These are phyloP conservation scores for Melocanna baccifera DNA, from an alignment of 176 grass and related monocot species.

Conservation along the genomic window DNA sequence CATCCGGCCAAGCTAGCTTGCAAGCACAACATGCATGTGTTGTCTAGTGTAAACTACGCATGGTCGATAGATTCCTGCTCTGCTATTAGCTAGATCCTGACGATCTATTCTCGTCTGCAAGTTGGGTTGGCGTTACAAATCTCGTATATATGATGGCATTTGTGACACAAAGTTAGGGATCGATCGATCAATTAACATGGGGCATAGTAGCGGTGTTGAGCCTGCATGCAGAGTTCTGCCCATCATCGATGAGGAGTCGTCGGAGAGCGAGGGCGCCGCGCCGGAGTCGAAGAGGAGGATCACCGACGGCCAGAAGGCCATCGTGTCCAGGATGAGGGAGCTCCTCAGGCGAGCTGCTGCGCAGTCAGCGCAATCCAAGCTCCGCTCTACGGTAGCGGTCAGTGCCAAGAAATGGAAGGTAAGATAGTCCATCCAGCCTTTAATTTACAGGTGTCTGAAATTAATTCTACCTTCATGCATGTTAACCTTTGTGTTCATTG, in stretches of 20 bases:
- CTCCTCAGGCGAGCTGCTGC: background rate
- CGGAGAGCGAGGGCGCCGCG: background rate
- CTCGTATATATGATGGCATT: background rate
- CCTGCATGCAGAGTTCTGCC: background rate
- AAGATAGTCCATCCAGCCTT: background rate
- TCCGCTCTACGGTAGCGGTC: background rate
- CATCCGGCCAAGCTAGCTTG: background rate
- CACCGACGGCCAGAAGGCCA: background rate
- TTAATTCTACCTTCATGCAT: background rate
- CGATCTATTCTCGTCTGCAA: background rate
- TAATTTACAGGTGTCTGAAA: background rate
- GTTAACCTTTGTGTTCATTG: background rate
- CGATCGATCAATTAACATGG: background rate
- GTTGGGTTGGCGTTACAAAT: background rate
- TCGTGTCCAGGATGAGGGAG: slow-evolving; percentile 11
- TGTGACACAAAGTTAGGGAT: background rate
- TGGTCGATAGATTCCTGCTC: background rate
- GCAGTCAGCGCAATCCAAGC: background rate
- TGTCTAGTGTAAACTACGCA: background rate
- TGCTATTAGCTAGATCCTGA: background rate
- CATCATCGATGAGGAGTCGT: background rate
- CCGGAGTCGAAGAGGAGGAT: background rate
- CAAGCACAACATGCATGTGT: background rate
- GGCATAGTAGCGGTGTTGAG: background rate
- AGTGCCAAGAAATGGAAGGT: slow-evolving; percentile 15